A percentile compares a stretch with the other conserved stretches of the same genome.
These are phyloP conservation scores for Geotrichum reessii DNA, from an alignment of 1,139 yeast genomes.

Conservation along the genomic window DNA sequence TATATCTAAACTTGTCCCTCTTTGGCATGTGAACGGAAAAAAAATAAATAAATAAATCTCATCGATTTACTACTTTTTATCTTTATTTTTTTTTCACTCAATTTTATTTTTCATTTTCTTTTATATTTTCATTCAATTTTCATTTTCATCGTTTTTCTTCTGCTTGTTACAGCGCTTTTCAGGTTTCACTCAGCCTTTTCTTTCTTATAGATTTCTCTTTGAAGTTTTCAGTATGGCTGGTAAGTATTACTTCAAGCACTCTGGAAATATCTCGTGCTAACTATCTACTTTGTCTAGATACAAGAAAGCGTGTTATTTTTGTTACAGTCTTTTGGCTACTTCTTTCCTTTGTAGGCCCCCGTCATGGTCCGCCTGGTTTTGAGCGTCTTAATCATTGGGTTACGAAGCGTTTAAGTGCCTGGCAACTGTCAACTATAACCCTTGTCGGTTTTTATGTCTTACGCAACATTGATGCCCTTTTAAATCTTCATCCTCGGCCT, in stretches of 20 bases:
- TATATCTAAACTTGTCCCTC: neutral
- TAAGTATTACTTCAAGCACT: neutral
- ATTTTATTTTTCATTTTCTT: neutral
- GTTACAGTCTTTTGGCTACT: conserved; percentile 21
- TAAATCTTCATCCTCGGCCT: conserved; percentile 20
- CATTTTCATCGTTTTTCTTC: neutral
- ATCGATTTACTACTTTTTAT: no score
- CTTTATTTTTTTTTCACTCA: no score
- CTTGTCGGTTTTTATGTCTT: conserved; percentile 21
- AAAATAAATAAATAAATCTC: neutral
- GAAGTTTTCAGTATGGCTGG: neutral
- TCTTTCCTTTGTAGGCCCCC: conserved; percentile 20
- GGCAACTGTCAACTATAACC: conserved; percentile 23
- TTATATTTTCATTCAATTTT: neutral
- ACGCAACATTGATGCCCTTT: conserved; percentile 21
- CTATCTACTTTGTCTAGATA: conserved; percentile 8
- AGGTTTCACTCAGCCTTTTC: neutral
- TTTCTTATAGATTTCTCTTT: neutral
- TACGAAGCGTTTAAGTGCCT: conserved; percentile 19
- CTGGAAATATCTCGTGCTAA: neutral
- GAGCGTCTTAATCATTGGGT: conserved; percentile 16
- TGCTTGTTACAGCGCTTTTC: no score
- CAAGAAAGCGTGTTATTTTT: conserved; percentile 17
- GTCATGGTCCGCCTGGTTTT: conserved; percentile 22
- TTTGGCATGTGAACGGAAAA: neutral